phyloP scores from a whole-genome alignment of 192 early-diverging fungal species.

The Spizellomyces sp. region DNA sequence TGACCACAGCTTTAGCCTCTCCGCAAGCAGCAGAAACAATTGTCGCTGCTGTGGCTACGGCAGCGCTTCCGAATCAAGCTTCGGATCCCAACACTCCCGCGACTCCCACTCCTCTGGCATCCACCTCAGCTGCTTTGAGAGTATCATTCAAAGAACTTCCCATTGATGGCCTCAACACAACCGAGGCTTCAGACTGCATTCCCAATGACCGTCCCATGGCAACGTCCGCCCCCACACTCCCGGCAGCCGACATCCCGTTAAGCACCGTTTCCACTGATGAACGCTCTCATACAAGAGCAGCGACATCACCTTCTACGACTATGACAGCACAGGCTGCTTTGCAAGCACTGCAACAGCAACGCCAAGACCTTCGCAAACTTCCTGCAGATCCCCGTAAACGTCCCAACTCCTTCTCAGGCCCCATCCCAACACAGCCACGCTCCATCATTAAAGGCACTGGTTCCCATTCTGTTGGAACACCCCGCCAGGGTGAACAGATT shows the following conservation, averaged over 20 bases:
- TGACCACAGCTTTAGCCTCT: too few relatives aligned
- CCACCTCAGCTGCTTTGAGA: constrained; percentile 1
- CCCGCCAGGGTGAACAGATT: constrained; percentile 10
- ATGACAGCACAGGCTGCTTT: constrained; percentile 7
- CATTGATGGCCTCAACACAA: neutral
- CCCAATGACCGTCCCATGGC: neutral
- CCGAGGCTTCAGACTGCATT: too few relatives aligned
- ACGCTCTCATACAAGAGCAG: neutral
- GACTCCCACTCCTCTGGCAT: neutral
- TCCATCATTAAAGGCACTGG: constrained; percentile 7
- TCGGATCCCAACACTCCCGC: neutral
- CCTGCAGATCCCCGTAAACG: constrained; percentile 6
- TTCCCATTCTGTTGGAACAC: constrained; percentile 22
- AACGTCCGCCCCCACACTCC: neutral
- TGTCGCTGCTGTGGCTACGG: too few relatives aligned
- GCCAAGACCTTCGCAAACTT: neutral
- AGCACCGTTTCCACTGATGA: neutral
- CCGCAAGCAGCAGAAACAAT: too few relatives aligned
- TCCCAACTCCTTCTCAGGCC: constrained; percentile 29
- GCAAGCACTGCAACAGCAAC: constrained; percentile 6
- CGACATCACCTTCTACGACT: neutral
- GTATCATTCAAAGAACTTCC: constrained; percentile 27
- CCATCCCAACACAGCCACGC: constrained; percentile 8
- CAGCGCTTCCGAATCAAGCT: too few relatives aligned
- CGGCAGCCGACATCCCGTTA: neutral